A percentile compares a stretch with the other conserved stretches of the same genome.
Evolutionary conservation across 2,329 filamentous ascomycete species (phyloP).

Genomic region (Penicillium crustosum): DNA sequence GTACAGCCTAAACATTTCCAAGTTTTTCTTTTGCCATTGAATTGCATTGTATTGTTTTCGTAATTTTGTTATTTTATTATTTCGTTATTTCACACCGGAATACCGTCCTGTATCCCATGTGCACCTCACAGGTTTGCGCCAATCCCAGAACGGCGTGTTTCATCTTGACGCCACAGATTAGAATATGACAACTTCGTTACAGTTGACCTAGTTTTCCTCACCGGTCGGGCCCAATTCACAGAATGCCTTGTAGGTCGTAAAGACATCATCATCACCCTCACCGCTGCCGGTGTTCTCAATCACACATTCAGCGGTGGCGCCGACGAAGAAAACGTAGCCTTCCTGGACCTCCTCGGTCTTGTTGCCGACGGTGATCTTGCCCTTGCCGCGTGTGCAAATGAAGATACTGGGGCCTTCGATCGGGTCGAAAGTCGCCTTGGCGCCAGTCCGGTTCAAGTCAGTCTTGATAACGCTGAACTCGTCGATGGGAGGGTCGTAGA

Average conservation of each 20-base stretch:
- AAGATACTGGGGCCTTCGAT: slow-evolving; percentile 88
- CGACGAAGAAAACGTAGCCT: slow-evolving; percentile 80
- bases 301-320: slow-evolving; percentile 79
- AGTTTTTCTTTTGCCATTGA: background rate
- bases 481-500: slow-evolving; percentile 95
- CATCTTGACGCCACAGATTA: slow-evolving; percentile 15
- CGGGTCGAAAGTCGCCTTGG: slow-evolving; percentile 84
- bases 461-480: slow-evolving; percentile 90
- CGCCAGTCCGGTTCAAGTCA: slow-evolving; percentile 65
- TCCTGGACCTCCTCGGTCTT: slow-evolving; percentile 73
- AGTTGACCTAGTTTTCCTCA: slow-evolving; percentile 42
- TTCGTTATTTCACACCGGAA: background rate
- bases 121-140: slow-evolving; percentile 21
- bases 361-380: slow-evolving; percentile 79
- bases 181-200: slow-evolving; percentile 27
- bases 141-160: slow-evolving; percentile 13
- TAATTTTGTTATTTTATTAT: background rate
- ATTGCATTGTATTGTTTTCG: background rate
- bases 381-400: slow-evolving; percentile 81
- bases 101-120: background rate
- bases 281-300: slow-evolving; percentile 64
- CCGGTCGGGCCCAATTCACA: slow-evolving; percentile 70
- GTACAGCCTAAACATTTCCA: background rate
- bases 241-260: slow-evolving; percentile 91
- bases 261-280: slow-evolving; percentile 62